Conservation (phyloP, 2,329 filamentous ascomycete species). For the Xylariaceae sp. region DNA sequence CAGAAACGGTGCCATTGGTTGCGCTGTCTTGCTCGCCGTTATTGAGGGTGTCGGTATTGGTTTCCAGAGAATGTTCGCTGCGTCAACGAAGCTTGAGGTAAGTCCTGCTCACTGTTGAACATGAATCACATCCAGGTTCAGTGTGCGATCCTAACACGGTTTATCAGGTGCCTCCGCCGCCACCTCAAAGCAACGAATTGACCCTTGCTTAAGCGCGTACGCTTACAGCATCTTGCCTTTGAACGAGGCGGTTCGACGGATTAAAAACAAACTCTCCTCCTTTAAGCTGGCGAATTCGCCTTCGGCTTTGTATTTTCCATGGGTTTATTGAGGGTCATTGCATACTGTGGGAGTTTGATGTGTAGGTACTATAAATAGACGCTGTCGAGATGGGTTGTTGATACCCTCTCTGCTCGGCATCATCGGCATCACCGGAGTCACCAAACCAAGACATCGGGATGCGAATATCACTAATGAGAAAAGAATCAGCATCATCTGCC, state of each 20-base stretch:
- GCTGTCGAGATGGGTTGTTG: constrained; percentile 16
- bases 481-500: constrained; percentile 13
- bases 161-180: constrained; percentile 28
- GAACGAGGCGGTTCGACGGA: constrained; percentile 1
- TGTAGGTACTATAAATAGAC: constrained; percentile 29
- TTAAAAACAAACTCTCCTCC: constrained; percentile 29
- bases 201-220: constrained; percentile 29
- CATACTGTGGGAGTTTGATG: constrained; percentile 23
- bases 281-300: constrained; percentile 14
- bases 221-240: constrained; percentile 14
- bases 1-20: constrained; percentile 92
- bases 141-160: constrained; percentile 13
- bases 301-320: constrained; percentile 28
- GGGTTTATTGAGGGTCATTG: constrained; percentile 22
- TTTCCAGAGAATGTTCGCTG: constrained; percentile 90
- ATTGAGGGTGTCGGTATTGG: constrained; percentile 97
- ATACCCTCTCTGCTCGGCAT: constrained; percentile 17
- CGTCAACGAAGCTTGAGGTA: constrained; percentile 78
- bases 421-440: neutral
- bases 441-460: constrained; percentile 19
- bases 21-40: constrained; percentile 86
- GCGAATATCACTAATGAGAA: constrained; percentile 26
- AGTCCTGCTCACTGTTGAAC: constrained; percentile 22
- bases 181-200: constrained; percentile 32
- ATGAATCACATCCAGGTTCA: neutral